Conservation (phyloP, 495 filamentous ascomycete genomes). For the Penicillium nucicola region DNA sequence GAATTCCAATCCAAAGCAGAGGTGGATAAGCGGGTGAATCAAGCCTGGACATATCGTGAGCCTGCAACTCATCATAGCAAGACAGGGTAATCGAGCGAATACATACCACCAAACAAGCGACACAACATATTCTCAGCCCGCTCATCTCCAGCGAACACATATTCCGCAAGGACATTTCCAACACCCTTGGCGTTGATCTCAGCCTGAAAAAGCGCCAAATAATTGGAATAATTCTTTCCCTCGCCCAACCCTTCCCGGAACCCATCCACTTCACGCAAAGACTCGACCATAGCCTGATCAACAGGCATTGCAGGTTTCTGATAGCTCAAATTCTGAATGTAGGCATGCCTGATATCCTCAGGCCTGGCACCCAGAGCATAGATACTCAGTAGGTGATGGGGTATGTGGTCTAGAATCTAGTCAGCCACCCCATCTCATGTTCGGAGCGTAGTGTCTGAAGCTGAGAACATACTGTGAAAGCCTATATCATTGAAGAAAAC, state of each 20-base stretch:
- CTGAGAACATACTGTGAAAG: constrained; percentile 69
- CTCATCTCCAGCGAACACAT: constrained; percentile 61
- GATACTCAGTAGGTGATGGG: constrained; percentile 70
- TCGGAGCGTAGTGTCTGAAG: too few species aligned
- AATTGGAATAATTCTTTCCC: constrained; percentile 60
- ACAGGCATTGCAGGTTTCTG: constrained; percentile 50
- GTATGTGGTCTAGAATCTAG: constrained; percentile 54
- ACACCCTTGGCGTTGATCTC: constrained; percentile 65
- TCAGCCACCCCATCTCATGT: not conserved
- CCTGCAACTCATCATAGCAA: constrained; percentile 1
- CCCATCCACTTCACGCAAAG: constrained; percentile 48
- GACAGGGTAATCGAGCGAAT: not conserved
- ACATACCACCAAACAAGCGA: constrained; percentile 54
- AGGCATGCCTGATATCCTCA: constrained; percentile 52
- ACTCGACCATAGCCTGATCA: constrained; percentile 42
- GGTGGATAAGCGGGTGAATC: constrained; percentile 79
- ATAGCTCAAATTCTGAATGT: constrained; percentile 56
- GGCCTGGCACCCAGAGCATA: constrained; percentile 70
- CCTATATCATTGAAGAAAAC: constrained; percentile 70
- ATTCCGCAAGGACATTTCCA: constrained; percentile 55
- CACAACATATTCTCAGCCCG: constrained; percentile 59
- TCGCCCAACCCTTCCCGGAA: constrained; percentile 53
- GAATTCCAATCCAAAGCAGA: constrained; percentile 82
- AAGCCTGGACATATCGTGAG: constrained; percentile 49
- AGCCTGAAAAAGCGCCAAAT: constrained; percentile 66